phyloP scores from a whole-genome alignment of 768 basidiomycete species.

The Leccinum sublutescens region DNA sequence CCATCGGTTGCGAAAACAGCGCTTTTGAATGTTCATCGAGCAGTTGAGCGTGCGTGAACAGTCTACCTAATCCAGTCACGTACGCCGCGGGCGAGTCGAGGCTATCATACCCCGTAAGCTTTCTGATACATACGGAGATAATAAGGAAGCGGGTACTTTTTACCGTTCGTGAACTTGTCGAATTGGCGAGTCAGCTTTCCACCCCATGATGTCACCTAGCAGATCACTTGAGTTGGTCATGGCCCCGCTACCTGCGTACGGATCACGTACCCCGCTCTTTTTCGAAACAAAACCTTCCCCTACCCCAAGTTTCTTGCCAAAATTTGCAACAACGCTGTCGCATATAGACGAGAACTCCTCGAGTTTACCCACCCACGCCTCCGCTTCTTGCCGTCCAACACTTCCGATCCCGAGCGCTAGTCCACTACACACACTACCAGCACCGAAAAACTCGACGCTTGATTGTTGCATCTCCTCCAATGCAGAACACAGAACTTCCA shows the following conservation, averaged over 20 bases:
- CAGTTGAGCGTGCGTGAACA: conserved; percentile 75
- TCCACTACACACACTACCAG: conserved; percentile 74
- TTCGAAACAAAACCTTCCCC: conserved; percentile 85
- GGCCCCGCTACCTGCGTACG: neutral
- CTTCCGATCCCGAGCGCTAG: conserved; percentile 74
- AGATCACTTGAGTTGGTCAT: conserved; percentile 11
- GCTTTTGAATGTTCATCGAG: conserved; percentile 87
- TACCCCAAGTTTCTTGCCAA: conserved; percentile 85
- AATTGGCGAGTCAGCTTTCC: conserved; percentile 71
- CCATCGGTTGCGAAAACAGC: conserved; percentile 57
- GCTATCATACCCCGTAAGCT: conserved; percentile 40
- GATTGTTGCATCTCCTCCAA: conserved; percentile 74
- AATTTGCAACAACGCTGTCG: conserved; percentile 75
- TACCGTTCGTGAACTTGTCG: conserved; percentile 85
- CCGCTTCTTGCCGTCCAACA: conserved; percentile 73
- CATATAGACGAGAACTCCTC: conserved; percentile 80
- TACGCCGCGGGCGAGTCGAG: conserved; percentile 87
- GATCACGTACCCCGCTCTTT: conserved; percentile 61
- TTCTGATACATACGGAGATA: conserved; percentile 10
- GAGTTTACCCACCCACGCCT: conserved; percentile 72
- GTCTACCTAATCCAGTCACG: conserved; percentile 68
- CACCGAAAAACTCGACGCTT: conserved; percentile 74
- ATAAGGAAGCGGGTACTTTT: conserved; percentile 58
- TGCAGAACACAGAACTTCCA: conserved; percentile 74
- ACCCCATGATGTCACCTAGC: conserved; percentile 61